A percentile compares a stretch with the other conserved stretches of the same genome.
Conservation (phyloP, 225 moss, liverwort and hornwort species). For the Takakia lepidozioides region DNA sequence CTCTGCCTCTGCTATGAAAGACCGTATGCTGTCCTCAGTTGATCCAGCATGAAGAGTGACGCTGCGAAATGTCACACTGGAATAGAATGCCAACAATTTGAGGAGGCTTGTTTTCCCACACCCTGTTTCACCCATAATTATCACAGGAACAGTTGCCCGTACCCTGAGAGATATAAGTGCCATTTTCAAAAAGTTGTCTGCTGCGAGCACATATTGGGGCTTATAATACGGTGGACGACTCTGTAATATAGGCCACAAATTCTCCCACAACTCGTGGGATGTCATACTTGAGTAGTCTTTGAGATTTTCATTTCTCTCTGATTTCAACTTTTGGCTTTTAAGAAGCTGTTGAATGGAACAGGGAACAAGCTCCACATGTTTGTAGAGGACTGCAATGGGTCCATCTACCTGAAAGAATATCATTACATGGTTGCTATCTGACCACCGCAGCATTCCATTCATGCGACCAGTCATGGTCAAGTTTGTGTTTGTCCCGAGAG, state of each 20-base stretch:
- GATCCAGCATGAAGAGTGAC: conserved; percentile 53
- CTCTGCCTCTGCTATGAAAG: conserved; percentile 20
- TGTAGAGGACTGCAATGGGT: conserved; percentile 35
- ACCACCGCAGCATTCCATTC: conserved; percentile 53
- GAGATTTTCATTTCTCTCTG: conserved; percentile 28
- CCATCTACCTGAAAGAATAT: conserved; percentile 51
- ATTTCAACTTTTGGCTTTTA: conserved; percentile 30
- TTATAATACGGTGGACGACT: conserved; percentile 21
- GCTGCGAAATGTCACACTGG: conserved; percentile 27
- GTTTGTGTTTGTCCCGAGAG: conserved; percentile 26
- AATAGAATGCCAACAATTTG: conserved; percentile 28
- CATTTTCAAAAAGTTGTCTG: conserved; percentile 61
- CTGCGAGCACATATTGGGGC: conserved; percentile 42
- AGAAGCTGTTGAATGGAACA: conserved; percentile 29
- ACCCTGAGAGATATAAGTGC: conserved; percentile 53
- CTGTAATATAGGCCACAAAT: conserved; percentile 45
- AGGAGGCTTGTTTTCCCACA: conserved; percentile 61
- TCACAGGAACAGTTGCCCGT: conserved; percentile 40
- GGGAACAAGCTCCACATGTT: conserved; percentile 33
- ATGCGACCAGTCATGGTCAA: conserved; percentile 41
- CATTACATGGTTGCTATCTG: conserved; percentile 59
- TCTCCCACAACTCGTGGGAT: conserved; percentile 41
- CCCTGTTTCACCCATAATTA: conserved; percentile 62
- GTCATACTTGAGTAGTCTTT: conserved; percentile 39
- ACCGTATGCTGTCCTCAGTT: conserved; percentile 32